Evolutionary conservation across 306 rosid species (phyloP).

Genomic region (Trifolium pratense): DNA sequence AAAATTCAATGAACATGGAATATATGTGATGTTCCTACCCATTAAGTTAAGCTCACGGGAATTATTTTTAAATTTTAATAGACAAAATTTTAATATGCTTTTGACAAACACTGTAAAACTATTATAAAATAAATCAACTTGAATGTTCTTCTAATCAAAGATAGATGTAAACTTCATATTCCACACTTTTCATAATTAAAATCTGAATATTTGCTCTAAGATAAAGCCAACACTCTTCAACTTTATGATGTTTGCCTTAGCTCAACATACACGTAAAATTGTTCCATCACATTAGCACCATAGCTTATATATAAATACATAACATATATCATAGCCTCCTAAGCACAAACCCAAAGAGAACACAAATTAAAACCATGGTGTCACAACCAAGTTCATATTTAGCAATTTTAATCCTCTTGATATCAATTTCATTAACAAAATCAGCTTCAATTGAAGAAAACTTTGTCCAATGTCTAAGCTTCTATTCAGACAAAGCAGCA

Average conservation of each 20-base stretch:
- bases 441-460: slow-evolving; percentile 49
- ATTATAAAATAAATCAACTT: neutral
- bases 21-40: no score
- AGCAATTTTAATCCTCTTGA: slow-evolving; percentile 42
- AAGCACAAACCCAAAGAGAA: slow-evolving; percentile 35
- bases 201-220: slow-evolving; percentile 31
- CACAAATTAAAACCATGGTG: slow-evolving; percentile 43
- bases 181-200: slow-evolving; percentile 39
- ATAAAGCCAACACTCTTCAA: slow-evolving; percentile 43
- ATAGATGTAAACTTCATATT: slow-evolving; percentile 5
- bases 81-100: no score
- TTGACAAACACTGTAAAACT: no score
- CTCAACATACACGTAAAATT: slow-evolving; percentile 45
- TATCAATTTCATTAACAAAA: slow-evolving; percentile 47
- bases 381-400: slow-evolving; percentile 39
- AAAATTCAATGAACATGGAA: no score
- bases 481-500: slow-evolving; percentile 47
- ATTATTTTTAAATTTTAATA: no score
- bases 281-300: slow-evolving; percentile 12
- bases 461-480: slow-evolving; percentile 54
- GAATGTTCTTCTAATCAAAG: slow-evolving; percentile 48
- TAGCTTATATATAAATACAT: slow-evolving; percentile 26
- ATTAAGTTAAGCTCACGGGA: no score
- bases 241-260: slow-evolving; percentile 48
- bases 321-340: slow-evolving; percentile 6